These are phyloP conservation scores for Leishmania mexicana DNA, from an alignment of 208 protist species.

Conservation along the genomic window DNA sequence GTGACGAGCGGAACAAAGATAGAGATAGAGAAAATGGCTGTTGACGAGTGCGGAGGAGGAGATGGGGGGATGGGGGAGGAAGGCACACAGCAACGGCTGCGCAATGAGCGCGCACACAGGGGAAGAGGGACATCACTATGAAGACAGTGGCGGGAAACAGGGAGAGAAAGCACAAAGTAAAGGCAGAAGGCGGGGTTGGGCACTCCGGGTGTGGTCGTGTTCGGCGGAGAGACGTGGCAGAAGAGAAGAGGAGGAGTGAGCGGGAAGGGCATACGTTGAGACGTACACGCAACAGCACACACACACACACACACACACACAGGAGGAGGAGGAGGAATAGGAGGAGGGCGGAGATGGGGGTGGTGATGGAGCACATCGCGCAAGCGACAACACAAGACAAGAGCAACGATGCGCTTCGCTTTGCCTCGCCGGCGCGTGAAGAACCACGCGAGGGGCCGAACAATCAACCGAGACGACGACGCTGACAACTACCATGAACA, in stretches of 20 bases:
- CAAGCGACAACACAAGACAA: background rate
- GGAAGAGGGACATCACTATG: background rate
- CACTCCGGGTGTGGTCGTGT: background rate
- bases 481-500: background rate
- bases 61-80: background rate
- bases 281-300: background rate
- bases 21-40: background rate
- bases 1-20: background rate
- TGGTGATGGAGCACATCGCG: background rate
- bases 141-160: background rate
- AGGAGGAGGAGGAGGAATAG: no score
- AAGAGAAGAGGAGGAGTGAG: background rate
- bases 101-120: background rate
- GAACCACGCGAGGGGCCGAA: background rate
- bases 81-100: background rate
- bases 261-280: background rate
- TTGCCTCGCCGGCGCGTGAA: background rate
- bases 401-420: no score
- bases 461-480: background rate
- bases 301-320: no score
- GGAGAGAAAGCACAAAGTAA: background rate
- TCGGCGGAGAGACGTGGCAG: background rate
- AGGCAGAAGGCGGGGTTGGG: background rate
- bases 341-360: no score
- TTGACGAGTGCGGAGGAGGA: background rate